Base-by-base conservation (phyloP, 768 basidiomycete genomes). In the Rubroboletus pulcherrimus region DNA sequence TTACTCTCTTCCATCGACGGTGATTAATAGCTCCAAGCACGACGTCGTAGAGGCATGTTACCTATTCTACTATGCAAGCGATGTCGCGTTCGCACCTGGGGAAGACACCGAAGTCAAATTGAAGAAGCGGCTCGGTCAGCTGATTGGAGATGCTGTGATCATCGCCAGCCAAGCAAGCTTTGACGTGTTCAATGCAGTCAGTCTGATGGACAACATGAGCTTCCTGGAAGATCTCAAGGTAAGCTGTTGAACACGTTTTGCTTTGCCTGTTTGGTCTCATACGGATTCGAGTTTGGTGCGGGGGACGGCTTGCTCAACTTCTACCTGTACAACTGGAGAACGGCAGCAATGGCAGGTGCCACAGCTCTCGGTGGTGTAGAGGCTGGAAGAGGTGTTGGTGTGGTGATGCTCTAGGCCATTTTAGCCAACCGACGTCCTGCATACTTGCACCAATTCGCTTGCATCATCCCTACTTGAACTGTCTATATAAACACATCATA, bases 261-360 rank as follows among this genome's bases (percentile, higher is more conserved):
- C 21, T 31, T 39, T 19, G 3, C 21, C 21, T 15, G 19, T 33
- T 38, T 43, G 44, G 30, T 53, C 56, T 61, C 21, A 67, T n/a
- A 30, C 10, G 8, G 10, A 47, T 53, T 56, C 41, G 57, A 96
- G 94, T 98, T 98, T 66, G 96, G 93, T n/a, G 74, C 78, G 11
- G 96, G 93, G 5, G 91, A 96, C 66, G 97, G 97, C 2, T 81
- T 87, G 70, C 79, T 99, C 50, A 91, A 95, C 71, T 96, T 84
- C 69, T 95, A 95, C 69, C 70, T 95, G 55, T 98, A 97, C 75
- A 99, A 99, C 72, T 99, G 94, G 92, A 81, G 89, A 56, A 95
- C 93, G 12, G 74, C 83, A 14, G 79, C 84, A 2, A 74, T 98
- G 54, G 85, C 91, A 38, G 95, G 96, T 43, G 69, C 89, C 66